These are phyloP conservation scores for Aspergillus nidulans DNA, from an alignment of 495 filamentous ascomycete genomes.

Conservation along the genomic window DNA sequence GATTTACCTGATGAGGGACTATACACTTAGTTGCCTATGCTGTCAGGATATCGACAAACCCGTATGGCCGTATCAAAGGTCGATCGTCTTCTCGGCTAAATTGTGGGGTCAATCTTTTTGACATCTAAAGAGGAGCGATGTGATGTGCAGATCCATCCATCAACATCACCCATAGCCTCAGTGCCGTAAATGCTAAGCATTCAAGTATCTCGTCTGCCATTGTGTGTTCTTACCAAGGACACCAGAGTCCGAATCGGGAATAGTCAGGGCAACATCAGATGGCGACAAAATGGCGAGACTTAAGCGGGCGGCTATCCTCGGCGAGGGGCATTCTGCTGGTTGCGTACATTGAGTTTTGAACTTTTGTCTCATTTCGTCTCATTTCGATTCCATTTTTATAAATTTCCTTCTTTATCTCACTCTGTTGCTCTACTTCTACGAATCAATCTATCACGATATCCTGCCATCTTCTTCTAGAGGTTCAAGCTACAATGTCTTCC, in stretches of 20 bases:
- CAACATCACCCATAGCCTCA: background rate
- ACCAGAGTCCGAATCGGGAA: background rate
- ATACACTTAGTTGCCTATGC: too few relatives aligned
- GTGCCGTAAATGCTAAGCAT: background rate
- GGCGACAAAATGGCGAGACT: conserved; percentile 2
- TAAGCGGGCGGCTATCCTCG: conserved; percentile 3
- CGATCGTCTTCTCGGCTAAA: too few relatives aligned
- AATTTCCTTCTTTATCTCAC: background rate
- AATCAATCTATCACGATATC: background rate
- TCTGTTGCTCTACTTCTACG: background rate
- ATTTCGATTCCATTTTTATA: background rate
- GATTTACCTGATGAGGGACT: too few relatives aligned
- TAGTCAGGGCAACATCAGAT: conserved; percentile 3
- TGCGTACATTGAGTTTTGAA: background rate
- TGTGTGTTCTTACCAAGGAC: too few relatives aligned
- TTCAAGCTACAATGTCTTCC: conserved; percentile 41
- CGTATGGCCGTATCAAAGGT: too few relatives aligned
- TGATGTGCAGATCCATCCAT: too few relatives aligned
- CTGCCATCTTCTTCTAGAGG: background rate
- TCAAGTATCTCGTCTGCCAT: too few relatives aligned
- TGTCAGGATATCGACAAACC: too few relatives aligned
- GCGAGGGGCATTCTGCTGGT: background rate
- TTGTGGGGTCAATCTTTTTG: too few relatives aligned
- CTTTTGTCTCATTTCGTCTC: background rate
- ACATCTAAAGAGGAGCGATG: too few relatives aligned